phyloP scores from a whole-genome alignment of 192 early-diverging fungal genomes.

The Entrophospora sp. region DNA sequence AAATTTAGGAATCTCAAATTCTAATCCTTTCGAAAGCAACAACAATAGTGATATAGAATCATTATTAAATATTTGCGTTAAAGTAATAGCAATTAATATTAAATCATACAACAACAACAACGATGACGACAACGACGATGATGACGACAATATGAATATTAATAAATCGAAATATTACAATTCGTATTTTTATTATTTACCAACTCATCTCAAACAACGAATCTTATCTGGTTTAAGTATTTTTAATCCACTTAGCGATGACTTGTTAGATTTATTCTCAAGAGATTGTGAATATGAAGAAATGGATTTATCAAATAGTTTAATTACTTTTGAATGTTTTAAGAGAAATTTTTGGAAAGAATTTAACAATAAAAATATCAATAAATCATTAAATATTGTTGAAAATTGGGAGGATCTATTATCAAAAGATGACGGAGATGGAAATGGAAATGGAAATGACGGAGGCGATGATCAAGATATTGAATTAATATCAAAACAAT shows the following conservation, averaged over 20 bases:
- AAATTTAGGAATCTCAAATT: background rate
- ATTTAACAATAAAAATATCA: background rate
- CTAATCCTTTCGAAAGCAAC: too few species aligned
- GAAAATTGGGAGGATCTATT: constrained; percentile 8
- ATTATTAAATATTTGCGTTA: too few species aligned
- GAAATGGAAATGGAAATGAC: too few species aligned
- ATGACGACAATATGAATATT: too few species aligned
- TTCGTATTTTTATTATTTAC: constrained; percentile 13
- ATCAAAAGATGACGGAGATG: too few species aligned
- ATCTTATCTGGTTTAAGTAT: constrained; percentile 6
- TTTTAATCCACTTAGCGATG: constrained; percentile 5
- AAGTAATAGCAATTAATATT: too few species aligned
- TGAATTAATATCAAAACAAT: background rate
- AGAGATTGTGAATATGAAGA: constrained; percentile 11
- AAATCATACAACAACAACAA: too few species aligned
- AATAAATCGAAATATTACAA: too few species aligned
- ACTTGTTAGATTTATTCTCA: constrained; percentile 1
- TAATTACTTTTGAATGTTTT: background rate
- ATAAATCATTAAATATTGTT: constrained; percentile 9
- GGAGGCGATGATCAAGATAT: background rate
- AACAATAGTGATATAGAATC: too few species aligned
- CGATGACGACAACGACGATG: too few species aligned
- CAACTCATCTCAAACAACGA: constrained; percentile 17
- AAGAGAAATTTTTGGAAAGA: constrained; percentile 13
- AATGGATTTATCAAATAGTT: constrained; percentile 11